Base-by-base conservation (phyloP, 164 flowering plant species). In the Macadamia integrifolia region DNA sequence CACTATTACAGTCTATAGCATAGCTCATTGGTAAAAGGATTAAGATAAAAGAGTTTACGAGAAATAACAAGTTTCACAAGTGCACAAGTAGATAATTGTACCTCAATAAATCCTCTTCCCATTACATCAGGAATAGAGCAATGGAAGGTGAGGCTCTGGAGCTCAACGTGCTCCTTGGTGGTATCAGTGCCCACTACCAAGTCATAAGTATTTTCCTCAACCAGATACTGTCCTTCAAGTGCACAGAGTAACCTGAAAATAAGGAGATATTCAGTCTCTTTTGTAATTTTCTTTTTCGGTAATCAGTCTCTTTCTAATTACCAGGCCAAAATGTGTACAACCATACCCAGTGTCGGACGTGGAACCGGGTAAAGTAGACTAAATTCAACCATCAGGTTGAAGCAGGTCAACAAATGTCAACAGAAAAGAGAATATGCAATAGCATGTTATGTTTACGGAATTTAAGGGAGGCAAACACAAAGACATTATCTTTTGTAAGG, bases 71-170 rank as follows among this genome's bases (percentile, higher is more conserved):
- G 18, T 56, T 49, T 44, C 23, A 32, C 43, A 14, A 68, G 57
- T 44, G 31, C 32, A 59, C 64, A 6, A 31, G 52, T 9, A 66
- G 46, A 56, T 4, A 23, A 60, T 40, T 62, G 43, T 50, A 88
- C 98, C 93, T 92, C 98, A 66, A 92, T 80, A 68, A 92, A 92
- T 66, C 98, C 98, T 80, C 98, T 81, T 28, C 93, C 98, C 62
- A 43, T 62, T 32, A 81, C 73, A 74, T 76, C 64, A 58, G 97
- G 97, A n/a, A 84, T 65, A 60, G 81, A 72, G 67, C 88, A 87
- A 13, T 74, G 59, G 71, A 92, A 86, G 72, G 77, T 81, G 43
- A 90, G 71, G 69, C 74, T 75, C 68, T 86, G 85, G 59, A 87
- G 70, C 62, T 78, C 82, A 53, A 78, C 81, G 44, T 81, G 72